A percentile compares a stretch with the other conserved stretches of the same genome.
Evolutionary conservation across 139 green algal species (phyloP).

Genomic region (Chloropicon primus): DNA sequence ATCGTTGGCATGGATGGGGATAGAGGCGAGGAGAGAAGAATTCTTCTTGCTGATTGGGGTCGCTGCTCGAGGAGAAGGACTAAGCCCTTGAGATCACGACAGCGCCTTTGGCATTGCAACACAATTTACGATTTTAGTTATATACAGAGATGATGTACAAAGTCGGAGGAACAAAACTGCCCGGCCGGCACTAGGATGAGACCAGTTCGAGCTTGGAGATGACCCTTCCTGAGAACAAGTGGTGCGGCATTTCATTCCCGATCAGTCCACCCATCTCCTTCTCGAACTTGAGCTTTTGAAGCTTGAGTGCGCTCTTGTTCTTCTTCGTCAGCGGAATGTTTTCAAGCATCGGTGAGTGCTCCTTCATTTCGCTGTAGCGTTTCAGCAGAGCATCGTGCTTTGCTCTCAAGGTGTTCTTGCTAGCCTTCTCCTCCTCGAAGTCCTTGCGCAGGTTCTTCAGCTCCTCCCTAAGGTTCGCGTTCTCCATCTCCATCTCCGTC

Average conservation of each 20-base stretch:
- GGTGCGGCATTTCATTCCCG: background rate
- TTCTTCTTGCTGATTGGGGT: no score
- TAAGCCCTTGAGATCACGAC: no score
- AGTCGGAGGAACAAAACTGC: no score
- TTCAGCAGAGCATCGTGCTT: background rate
- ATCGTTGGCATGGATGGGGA: no score
- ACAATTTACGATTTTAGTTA: no score
- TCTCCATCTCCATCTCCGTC: background rate
- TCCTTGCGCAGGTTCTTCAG: background rate
- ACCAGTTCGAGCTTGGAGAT: background rate
- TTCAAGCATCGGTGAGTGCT: background rate
- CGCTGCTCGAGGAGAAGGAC: no score
- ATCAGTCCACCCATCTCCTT: background rate
- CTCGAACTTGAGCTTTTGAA: background rate
- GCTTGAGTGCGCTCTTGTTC: background rate
- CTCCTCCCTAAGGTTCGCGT: background rate
- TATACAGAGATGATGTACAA: no score
- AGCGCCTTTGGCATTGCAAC: no score
- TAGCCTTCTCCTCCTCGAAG: background rate
- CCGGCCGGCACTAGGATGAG: no score
- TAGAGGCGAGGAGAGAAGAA: no score
- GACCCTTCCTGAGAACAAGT: background rate
- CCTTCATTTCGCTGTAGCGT: background rate
- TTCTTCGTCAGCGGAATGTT: background rate
- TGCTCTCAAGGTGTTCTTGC: background rate